phyloP scores from a whole-genome alignment of 1,284 basidiomycete genomes.

The Porphyrellus sp. region DNA sequence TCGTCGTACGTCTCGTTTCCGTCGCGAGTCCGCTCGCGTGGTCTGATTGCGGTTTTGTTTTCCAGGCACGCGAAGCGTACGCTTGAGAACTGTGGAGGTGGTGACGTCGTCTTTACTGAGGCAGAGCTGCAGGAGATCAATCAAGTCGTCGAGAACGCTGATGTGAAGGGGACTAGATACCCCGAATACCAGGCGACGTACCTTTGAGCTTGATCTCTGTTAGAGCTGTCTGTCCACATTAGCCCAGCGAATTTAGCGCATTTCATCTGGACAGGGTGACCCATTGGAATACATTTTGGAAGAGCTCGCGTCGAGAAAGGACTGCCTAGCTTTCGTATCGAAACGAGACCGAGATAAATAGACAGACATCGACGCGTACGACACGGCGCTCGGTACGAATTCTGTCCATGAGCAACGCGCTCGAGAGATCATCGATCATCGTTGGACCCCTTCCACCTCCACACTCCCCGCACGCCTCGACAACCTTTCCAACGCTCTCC shows the following conservation, averaged over 20 bases:
- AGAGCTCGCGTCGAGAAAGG: too few relatives aligned
- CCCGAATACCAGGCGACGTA: conserved; percentile 3
- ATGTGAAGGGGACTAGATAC: conserved; percentile 27
- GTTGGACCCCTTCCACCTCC: conserved; percentile 11
- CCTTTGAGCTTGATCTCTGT: conserved; percentile 13
- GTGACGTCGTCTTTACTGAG: conserved; percentile 22
- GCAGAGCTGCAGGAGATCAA: conserved; percentile 25
- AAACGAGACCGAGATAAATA: conserved; percentile 6
- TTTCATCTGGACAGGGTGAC: too few relatives aligned
- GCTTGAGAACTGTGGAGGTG: conserved; percentile 27
- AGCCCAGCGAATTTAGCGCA: too few relatives aligned
- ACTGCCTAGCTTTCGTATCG: neutral
- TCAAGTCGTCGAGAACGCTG: conserved; percentile 13
- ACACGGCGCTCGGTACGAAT: neutral
- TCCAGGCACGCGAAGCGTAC: conserved; percentile 26
- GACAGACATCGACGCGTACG: neutral
- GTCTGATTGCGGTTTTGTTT: neutral
- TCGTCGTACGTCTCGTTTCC: conserved; percentile 25
- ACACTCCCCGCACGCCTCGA: conserved; percentile 21
- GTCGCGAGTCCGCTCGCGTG: neutral
- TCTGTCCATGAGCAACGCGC: neutral
- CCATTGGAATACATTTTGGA: too few relatives aligned
- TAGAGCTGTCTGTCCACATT: neutral
- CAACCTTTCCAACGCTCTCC: conserved; percentile 25
- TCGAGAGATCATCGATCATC: neutral